A percentile compares a stretch with the other conserved stretches of the same genome.
Evolutionary conservation across 2,329 filamentous ascomycete genomes (phyloP).

Genomic region (Fusarium stilboides): DNA sequence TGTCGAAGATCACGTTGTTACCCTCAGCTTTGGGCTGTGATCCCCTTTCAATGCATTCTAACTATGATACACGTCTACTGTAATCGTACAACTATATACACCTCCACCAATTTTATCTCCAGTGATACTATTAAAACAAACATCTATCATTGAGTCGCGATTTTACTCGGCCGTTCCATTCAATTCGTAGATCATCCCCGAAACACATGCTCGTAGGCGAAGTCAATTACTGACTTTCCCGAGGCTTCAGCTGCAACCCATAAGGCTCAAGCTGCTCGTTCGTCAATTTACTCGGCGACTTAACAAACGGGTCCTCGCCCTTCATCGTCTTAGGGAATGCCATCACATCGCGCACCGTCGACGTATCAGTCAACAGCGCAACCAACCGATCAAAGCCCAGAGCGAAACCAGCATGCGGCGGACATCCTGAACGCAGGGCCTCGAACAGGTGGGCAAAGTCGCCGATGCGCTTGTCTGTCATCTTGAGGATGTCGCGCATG

Average conservation of each 20-base stretch:
- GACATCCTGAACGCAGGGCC: slow-evolving; percentile 87
- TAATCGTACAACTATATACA: slow-evolving; percentile 36
- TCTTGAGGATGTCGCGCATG: slow-evolving; percentile 85
- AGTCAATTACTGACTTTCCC: neutral
- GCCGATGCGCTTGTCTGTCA: slow-evolving; percentile 78
- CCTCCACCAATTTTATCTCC: neutral
- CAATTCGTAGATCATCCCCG: neutral
- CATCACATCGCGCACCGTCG: slow-evolving; percentile 92
- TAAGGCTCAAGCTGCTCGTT: slow-evolving; percentile 68
- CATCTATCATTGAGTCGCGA: slow-evolving; percentile 16
- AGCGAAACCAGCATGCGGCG: slow-evolving; percentile 94
- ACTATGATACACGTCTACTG: slow-evolving; percentile 22
- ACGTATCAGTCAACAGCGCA: slow-evolving; percentile 81
- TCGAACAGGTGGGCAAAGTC: slow-evolving; percentile 90
- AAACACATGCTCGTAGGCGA: no score
- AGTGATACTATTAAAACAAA: neutral
- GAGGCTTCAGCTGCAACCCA: slow-evolving; percentile 55
- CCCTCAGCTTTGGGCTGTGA: neutral
- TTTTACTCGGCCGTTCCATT: neutral
- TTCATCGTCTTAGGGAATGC: slow-evolving; percentile 95
- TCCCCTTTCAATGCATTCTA: slow-evolving; percentile 3
- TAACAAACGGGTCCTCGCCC: slow-evolving; percentile 88
- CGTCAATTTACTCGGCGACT: slow-evolving; percentile 79
- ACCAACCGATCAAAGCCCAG: slow-evolving; percentile 92
- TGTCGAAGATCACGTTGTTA: neutral